phyloP scores from a whole-genome alignment of 2,329 filamentous ascomycete genomes.

The Fusarium chuoi region DNA sequence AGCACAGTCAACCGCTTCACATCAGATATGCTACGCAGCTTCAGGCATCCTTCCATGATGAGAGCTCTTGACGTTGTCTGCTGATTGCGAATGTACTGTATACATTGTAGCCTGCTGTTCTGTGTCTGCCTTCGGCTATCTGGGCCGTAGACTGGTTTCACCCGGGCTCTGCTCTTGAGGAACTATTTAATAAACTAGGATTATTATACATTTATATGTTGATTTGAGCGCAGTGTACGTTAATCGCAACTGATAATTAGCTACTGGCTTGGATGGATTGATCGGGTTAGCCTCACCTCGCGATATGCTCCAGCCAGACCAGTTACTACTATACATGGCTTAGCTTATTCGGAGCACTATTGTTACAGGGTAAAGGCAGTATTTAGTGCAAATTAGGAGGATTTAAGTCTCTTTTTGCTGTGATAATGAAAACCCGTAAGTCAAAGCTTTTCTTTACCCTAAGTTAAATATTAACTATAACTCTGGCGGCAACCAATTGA shows the following conservation, averaged over 20 bases:
- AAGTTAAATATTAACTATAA: too few relatives aligned
- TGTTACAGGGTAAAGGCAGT: background rate
- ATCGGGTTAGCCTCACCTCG: too few relatives aligned
- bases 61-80: background rate
- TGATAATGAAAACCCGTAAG: too few relatives aligned
- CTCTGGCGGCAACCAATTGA: background rate
- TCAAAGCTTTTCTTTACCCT: too few relatives aligned
- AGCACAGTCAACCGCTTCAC: accelerated
- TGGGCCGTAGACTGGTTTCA: background rate
- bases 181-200: accelerated
- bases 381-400: too few relatives aligned
- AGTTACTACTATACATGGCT: background rate
- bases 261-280: too few relatives aligned
- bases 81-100: accelerated
- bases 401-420: too few relatives aligned
- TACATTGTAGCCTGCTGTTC: too few relatives aligned
- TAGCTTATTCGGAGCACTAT: background rate
- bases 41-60: background rate
- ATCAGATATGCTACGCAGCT: background rate
- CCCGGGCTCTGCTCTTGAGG: accelerated
- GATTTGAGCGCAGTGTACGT: accelerated
- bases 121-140: too few relatives aligned
- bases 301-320: background rate
- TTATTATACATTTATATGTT: background rate
- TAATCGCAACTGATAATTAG: too few relatives aligned